phyloP scores from a whole-genome alignment of 169 alveolate genomes.

The Plasmodium ovale region DNA sequence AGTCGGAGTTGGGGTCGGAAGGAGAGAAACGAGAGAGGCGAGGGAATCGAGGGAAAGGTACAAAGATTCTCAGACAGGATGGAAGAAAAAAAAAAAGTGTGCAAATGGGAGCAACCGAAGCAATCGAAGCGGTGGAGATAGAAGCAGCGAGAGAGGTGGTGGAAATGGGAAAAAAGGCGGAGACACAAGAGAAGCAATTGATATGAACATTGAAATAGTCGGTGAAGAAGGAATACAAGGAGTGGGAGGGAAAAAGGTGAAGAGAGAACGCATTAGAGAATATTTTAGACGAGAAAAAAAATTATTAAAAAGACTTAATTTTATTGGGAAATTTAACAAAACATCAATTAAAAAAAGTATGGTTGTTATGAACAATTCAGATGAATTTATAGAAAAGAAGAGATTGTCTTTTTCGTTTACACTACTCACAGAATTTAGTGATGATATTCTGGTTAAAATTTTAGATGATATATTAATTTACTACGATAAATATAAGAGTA shows the following conservation, averaged over 20 bases:
- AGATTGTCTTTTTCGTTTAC: conserved; percentile 38
- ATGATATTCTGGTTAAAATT: conserved; percentile 60
- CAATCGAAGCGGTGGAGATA: neutral
- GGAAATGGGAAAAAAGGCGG: neutral
- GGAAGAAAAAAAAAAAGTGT: neutral
- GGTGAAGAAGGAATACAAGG: no score
- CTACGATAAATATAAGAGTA: conserved; percentile 59
- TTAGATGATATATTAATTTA: conserved; percentile 68
- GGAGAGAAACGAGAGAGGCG: neutral
- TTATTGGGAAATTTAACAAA: conserved; percentile 15
- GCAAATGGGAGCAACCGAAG: neutral
- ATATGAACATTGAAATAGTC: no score
- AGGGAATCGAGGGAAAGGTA: neutral
- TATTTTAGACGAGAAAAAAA: conserved; percentile 53
- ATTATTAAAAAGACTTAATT: conserved; percentile 47
- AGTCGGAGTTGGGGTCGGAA: neutral
- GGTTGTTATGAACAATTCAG: conserved; percentile 48
- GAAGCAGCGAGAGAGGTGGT: neutral
- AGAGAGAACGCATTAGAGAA: conserved; percentile 30
- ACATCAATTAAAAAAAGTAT: conserved; percentile 47
- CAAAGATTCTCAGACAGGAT: neutral
- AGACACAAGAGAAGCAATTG: neutral
- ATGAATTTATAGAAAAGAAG: conserved; percentile 52
- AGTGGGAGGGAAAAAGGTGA: neutral
- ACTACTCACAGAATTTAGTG: conserved; percentile 45